phyloP scores from a whole-genome alignment of 768 basidiomycete species.

The Lactarius pseudohatsudake region DNA sequence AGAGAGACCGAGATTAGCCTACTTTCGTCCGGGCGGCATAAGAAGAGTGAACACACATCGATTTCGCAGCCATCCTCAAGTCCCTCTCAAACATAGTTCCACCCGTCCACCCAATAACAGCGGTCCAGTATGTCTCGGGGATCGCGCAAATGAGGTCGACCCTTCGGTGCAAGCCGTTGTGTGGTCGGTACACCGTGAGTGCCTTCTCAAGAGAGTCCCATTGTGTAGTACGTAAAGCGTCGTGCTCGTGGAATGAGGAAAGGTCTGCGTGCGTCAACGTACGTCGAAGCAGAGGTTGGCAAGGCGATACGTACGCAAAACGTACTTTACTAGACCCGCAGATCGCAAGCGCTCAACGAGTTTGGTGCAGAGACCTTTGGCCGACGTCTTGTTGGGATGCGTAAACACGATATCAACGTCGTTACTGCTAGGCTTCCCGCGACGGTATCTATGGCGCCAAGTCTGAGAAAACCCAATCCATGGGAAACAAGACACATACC shows the following conservation, averaged over 20 bases:
- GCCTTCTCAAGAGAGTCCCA: constrained; percentile 86
- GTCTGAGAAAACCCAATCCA: neutral
- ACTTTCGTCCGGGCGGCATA: neutral
- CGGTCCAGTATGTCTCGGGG: constrained; percentile 81
- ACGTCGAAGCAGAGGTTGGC: neutral
- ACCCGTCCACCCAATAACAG: constrained; percentile 90
- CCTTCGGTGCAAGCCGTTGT: constrained; percentile 49
- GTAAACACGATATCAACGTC: constrained; percentile 91
- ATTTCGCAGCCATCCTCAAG: constrained; percentile 71
- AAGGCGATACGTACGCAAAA: constrained; percentile 64
- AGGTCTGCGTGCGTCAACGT: constrained; percentile 43
- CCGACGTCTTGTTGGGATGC: constrained; percentile 54
- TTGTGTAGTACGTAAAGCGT: constrained; percentile 54
- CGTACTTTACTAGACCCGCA: constrained; percentile 71
- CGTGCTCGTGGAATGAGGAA: constrained; percentile 57
- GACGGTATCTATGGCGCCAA: constrained; percentile 58
- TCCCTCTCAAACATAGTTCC: constrained; percentile 91
- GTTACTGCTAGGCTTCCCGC: constrained; percentile 78
- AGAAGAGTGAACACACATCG: constrained; percentile 41
- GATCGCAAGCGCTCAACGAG: constrained; percentile 56
- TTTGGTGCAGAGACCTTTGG: constrained; percentile 62
- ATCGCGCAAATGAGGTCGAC: constrained; percentile 83
- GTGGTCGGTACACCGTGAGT: constrained; percentile 74
- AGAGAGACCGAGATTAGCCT: constrained; percentile 11
- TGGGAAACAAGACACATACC: constrained; percentile 44